Evolutionary conservation across 1,284 basidiomycete genomes (phyloP).

Genomic region (Leccinum cinnamomeum): DNA sequence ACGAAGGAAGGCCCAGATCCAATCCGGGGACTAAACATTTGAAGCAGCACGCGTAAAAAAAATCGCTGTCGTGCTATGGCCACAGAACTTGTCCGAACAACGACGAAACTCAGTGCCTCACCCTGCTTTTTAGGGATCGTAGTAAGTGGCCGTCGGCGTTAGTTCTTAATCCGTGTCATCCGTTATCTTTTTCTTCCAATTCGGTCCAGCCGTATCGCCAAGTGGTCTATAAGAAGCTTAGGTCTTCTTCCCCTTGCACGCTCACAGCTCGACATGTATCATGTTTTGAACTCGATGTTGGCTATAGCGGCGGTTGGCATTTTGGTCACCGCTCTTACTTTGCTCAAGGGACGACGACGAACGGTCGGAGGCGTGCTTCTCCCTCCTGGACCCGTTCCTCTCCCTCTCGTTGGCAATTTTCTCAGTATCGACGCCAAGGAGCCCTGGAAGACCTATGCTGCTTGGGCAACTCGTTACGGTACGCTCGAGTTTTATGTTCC

Average conservation of each 20-base stretch:
- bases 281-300: slow-evolving; percentile 1
- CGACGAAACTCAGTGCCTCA: not conserved
- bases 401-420: slow-evolving; percentile 26
- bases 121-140: not conserved
- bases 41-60: not conserved
- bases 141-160: not conserved
- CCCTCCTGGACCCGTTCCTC: slow-evolving; percentile 25
- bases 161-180: slow-evolving; percentile 31
- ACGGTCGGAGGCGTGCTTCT: slow-evolving; percentile 6
- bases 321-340: slow-evolving; percentile 1
- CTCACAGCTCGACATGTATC: slow-evolving; percentile 7
- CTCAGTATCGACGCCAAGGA: slow-evolving; percentile 21
- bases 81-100: not conserved
- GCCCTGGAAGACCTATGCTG: slow-evolving; percentile 25
- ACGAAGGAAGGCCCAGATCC: too few relatives aligned
- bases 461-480: slow-evolving; percentile 27
- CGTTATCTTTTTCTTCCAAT: not conserved
- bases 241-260: not conserved
- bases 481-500: not conserved
- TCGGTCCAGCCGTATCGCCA: not conserved
- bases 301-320: slow-evolving; percentile 2
- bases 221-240: slow-evolving; percentile 8
- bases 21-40: not conserved
- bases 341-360: slow-evolving; percentile 13
- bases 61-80: not conserved